A percentile compares a stretch with the other conserved stretches of the same genome.
phyloP scores from a whole-genome alignment of 129 eudicot genomes.

The Pulicaria dysenterica region DNA sequence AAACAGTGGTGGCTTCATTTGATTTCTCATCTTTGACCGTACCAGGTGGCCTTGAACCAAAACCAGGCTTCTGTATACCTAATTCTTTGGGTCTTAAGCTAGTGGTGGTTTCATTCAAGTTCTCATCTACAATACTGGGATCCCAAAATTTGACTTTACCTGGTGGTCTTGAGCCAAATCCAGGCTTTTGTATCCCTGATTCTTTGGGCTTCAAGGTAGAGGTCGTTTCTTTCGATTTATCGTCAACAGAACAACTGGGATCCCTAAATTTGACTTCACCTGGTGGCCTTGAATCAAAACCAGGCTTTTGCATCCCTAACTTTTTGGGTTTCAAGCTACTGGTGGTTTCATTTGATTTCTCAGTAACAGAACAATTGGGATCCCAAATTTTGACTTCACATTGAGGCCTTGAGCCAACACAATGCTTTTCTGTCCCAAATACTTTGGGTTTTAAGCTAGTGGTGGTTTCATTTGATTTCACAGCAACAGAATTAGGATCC shows the following conservation, averaged over 20 bases:
- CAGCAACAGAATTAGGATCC: not conserved
- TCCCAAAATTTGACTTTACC: not conserved
- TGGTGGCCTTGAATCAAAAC: not conserved
- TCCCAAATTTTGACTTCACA: too few relatives aligned
- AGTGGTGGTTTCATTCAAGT: not conserved
- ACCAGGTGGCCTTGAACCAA: not conserved
- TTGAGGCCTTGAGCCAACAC: too few relatives aligned
- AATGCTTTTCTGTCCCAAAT: not conserved
- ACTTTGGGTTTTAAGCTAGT: not conserved
- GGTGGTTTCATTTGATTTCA: conserved; percentile 16
- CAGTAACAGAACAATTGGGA: too few relatives aligned
- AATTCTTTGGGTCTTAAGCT: not conserved
- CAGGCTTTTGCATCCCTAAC: not conserved
- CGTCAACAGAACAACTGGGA: conserved; percentile 3
- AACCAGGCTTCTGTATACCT: not conserved
- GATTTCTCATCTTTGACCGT: not conserved
- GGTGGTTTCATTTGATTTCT: too few relatives aligned
- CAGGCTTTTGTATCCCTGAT: too few relatives aligned
- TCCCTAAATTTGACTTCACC: conserved; percentile 27
- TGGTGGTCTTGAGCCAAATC: too few relatives aligned
- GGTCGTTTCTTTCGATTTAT: conserved; percentile 16
- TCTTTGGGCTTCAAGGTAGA: too few relatives aligned
- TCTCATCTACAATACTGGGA: not conserved
- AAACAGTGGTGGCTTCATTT: conserved; percentile 4
- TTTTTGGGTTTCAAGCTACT: not conserved